These are phyloP conservation scores for Podaxis sp. DNA, from an alignment of 768 basidiomycete species.

Conservation along the genomic window DNA sequence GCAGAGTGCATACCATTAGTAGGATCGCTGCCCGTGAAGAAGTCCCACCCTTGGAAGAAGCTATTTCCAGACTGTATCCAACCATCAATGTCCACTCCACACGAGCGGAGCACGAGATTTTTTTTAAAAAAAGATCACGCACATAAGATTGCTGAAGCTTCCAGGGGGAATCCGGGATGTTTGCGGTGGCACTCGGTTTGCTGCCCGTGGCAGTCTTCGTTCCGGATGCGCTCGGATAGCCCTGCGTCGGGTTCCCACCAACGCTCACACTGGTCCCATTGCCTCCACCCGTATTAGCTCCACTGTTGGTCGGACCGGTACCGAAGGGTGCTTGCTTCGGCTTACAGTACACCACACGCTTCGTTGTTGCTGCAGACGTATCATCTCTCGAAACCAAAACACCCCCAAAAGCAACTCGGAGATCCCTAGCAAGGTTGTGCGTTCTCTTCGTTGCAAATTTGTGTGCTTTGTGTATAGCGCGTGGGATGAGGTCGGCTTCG, in stretches of 20 bases:
- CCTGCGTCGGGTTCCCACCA: conserved; percentile 12
- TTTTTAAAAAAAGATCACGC: conserved; percentile 23
- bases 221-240: conserved; percentile 17
- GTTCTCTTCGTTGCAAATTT: conserved; percentile 56
- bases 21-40: conserved; percentile 68
- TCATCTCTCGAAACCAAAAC: conserved; percentile 45
- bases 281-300: neutral
- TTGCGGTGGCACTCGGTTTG: conserved; percentile 16
- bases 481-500: conserved; percentile 28
- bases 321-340: conserved; percentile 27
- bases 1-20: conserved; percentile 53
- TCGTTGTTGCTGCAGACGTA: conserved; percentile 16
- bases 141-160: conserved; percentile 59
- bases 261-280: conserved; percentile 6
- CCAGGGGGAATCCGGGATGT: conserved; percentile 50
- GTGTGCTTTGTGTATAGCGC: conserved; percentile 48
- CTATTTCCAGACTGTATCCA: conserved; percentile 50
- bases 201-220: conserved; percentile 19
- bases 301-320: neutral
- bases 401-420: conserved; percentile 62
- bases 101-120: neutral
- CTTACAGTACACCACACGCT: conserved; percentile 45
- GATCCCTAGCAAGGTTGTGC: conserved; percentile 61
- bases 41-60: conserved; percentile 85
- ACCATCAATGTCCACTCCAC: neutral